Evolutionary conservation across 1,284 basidiomycete species (phyloP).

Genomic region (Vanrija pseudolonga): DNA sequence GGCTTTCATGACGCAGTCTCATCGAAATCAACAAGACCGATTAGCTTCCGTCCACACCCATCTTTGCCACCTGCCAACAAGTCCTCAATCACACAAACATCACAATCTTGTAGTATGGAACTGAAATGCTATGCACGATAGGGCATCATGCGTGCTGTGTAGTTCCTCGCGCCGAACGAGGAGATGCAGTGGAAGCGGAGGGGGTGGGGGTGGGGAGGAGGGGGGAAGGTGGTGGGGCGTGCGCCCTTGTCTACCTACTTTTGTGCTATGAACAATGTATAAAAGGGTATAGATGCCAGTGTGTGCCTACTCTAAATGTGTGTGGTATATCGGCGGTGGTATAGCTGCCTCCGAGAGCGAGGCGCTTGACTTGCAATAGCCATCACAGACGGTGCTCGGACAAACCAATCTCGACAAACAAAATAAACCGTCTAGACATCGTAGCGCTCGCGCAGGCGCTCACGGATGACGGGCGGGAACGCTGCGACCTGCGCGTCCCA

Average conservation of each 20-base stretch:
- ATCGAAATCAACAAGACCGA: too few species aligned
- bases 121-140: slow-evolving; percentile 20
- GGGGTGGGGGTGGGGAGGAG: background rate
- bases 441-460: slow-evolving; percentile 47
- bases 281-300: slow-evolving; percentile 23
- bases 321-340: slow-evolving; percentile 20
- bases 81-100: slow-evolving; percentile 5
- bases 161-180: slow-evolving; percentile 19
- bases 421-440: slow-evolving; percentile 29
- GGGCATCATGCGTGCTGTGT: slow-evolving; percentile 5
- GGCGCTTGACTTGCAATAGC: too few species aligned
- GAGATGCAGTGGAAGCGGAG: slow-evolving; percentile 7
- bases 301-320: slow-evolving; percentile 19
- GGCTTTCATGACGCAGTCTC: background rate
- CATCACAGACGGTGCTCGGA: too few species aligned
- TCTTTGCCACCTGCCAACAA: too few species aligned
- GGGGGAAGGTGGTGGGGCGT: background rate
- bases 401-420: background rate
- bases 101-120: slow-evolving; percentile 7
- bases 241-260: slow-evolving; percentile 14
- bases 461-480: slow-evolving; percentile 45
- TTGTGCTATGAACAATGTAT: slow-evolving; percentile 13
- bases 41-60: too few species aligned
- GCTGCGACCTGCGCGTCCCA: slow-evolving; percentile 38
- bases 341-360: background rate